Base-by-base conservation (phyloP, 352 stramenopile genomes). In the Phytopythium boreale region DNA sequence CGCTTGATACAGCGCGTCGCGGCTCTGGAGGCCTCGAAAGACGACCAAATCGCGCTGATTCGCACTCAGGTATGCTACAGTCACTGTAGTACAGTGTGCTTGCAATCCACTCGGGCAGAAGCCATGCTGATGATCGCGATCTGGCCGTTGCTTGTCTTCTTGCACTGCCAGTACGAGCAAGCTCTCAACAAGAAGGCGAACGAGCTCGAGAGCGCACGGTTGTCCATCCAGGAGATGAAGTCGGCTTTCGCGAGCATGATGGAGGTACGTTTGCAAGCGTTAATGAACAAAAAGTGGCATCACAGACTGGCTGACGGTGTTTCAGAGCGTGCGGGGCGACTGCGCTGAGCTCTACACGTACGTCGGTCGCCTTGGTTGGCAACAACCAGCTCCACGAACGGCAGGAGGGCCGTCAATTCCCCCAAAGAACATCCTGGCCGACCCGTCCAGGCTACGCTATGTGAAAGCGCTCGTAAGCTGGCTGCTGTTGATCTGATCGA, bases 341-440 rank as follows among this genome's bases (percentile, higher is more conserved):
- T 92, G 85, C 44, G 15, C 81, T 3, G 82, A 92, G 66, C 50
- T 95, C 36, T 93, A 93, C 52, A 72, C 72, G 31, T 90, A 84
- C 43, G 67, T 90, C 24, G 69, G 81, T 20, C 64, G 77, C 9
- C 55, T 91, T 24, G 57, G 85, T 11, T 34, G 58, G 0, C 57
- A 66, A 9, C 59, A 75, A 3, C 68, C 77, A 20, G 57, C 50
- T 37, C 20, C 53, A 14, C 62, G 72, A 12, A 68, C 68, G 67
- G 80, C 61, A 34, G 43, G 17, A 15, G 19, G 24, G 41, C 59
- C 27, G 7, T 8, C 24, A 7, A 34, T 39, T 31, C 7, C 6
- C 19, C 84, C 82, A 36, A 92, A 89, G 61, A 90, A 92, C 69
- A 79, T 95, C n/a, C 65, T 95, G 17, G 80, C 84, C 0, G 84